These are phyloP conservation scores for Naganishia albida DNA, from an alignment of 1,284 basidiomycete genomes.

Conservation along the genomic window DNA sequence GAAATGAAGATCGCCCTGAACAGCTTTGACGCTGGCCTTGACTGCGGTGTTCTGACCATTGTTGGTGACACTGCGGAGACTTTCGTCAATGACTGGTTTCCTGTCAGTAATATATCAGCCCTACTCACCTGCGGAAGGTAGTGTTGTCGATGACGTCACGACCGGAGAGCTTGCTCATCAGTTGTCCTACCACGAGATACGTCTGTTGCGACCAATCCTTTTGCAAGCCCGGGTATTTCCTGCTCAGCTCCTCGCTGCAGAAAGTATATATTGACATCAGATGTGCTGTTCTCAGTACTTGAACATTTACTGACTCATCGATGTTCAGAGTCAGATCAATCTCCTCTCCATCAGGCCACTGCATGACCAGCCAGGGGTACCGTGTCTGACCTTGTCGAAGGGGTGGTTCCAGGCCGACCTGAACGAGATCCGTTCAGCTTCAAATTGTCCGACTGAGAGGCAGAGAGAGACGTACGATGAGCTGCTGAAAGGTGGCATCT, in stretches of 20 bases:
- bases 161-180: conserved; percentile 76
- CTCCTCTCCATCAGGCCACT: conserved; percentile 95
- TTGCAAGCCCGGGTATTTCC: conserved; percentile 43
- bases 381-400: conserved; percentile 98
- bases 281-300: background rate
- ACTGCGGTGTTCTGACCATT: conserved; percentile 49
- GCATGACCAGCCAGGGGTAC: conserved; percentile 97
- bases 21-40: conserved; percentile 97
- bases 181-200: conserved; percentile 87
- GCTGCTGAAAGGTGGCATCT: conserved; percentile 93
- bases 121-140: conserved; percentile 31
- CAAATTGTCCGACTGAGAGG: background rate
- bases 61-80: conserved; percentile 8
- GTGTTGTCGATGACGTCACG: conserved; percentile 70
- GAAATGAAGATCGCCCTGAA: conserved; percentile 95
- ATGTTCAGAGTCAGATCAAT: conserved; percentile 95
- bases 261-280: background rate
- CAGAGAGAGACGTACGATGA: conserved; percentile 67
- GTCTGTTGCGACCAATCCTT: conserved; percentile 59
- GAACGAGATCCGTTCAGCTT: conserved; percentile 17
- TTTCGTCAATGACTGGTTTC: background rate
- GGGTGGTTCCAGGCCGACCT: conserved; percentile 86
- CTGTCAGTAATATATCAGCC: background rate
- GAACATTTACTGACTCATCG: conserved; percentile 68
- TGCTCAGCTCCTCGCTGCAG: conserved; percentile 51